phyloP scores from a whole-genome alignment of 1,284 basidiomycete genomes.

The Papiliotrema flavescens region DNA sequence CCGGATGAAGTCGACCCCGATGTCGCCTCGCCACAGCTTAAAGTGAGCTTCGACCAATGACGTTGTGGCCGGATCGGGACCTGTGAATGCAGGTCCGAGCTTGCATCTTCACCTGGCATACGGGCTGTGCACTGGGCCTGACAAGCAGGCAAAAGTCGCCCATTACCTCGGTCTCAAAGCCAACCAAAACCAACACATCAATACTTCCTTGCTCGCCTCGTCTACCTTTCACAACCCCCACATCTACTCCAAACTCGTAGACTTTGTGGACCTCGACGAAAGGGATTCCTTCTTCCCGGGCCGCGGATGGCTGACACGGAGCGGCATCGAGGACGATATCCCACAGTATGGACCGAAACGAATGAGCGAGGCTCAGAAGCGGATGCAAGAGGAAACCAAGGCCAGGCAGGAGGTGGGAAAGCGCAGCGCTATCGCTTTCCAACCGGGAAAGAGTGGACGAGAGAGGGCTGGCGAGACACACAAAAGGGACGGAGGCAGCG shows the following conservation, averaged over 20 bases:
- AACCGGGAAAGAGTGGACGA: constrained; percentile 21
- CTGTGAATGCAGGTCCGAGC: no score
- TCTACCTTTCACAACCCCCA: constrained; percentile 92
- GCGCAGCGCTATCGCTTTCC: constrained; percentile 60
- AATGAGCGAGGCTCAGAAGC: constrained; percentile 55
- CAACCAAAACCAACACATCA: constrained; percentile 79
- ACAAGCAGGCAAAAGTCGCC: constrained; percentile 65
- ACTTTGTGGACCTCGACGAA: constrained; percentile 86
- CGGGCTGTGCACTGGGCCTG: no score
- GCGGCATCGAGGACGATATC: constrained; percentile 22
- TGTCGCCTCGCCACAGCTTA: constrained; percentile 59
- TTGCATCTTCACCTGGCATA: no score
- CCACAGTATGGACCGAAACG: constrained; percentile 28
- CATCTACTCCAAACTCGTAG: constrained; percentile 81
- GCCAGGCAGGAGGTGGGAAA: constrained; percentile 55
- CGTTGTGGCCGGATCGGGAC: no score
- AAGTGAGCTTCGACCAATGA: constrained; percentile 54
- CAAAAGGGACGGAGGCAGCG: constrained; percentile 2
- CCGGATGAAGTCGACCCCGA: constrained; percentile 57
- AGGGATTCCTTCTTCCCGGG: constrained; percentile 71
- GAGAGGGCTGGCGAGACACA: not conserved
- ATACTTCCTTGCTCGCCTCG: constrained; percentile 84
- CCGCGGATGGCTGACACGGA: constrained; percentile 39
- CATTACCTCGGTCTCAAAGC: constrained; percentile 73
- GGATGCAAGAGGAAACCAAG: constrained; percentile 58